Evolutionary conservation across 1,284 basidiomycete species (phyloP), one percentile per base, ranked within the genome.

Genomic region (Ustanciosporium gigantosporum): DNA sequence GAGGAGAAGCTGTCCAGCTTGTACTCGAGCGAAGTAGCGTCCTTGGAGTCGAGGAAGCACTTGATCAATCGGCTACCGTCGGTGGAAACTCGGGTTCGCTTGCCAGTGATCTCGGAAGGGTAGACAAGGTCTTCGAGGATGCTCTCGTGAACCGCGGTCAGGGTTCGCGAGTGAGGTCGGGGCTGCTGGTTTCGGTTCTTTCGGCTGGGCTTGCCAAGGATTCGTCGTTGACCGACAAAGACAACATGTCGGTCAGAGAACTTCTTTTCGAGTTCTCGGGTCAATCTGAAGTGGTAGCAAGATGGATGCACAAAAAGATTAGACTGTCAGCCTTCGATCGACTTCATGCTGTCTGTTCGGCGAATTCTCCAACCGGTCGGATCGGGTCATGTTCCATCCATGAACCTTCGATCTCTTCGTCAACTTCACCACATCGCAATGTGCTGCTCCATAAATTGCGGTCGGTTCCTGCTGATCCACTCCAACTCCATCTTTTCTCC

Each of bases 261-360:
- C 83, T 98, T 98, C 87, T 99, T 99, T 87, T 98, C 95, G 78
- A 99, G 87, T 81, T 99, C 94, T 61, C 93, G 88, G 70, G 92
- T 96, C 79, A 98, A 88, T 81, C 93, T 97, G 79, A 24, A 23
- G 17, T 25, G n/a, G n/a, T n/a, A n/a, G 2, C 19, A 38, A 31
- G 4, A 24, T n/a, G 15, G 24, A 31, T 15, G n/a, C 25, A 4
- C 2, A 14, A 31, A 35, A 38, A 27, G 22, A 25, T 52, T 41
- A 53, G 56, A n/a, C n/a, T n/a, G n/a, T n/a, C n/a, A n/a, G n/a
- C n/a, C n/a, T n/a, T n/a, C n/a, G 47, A 48, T 47, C 22, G 15
- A n/a, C 35, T 23, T 14, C 15, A 4, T 2, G 19, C 36, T 36
- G 36, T 36, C 14, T 41, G 25, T 40, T 41, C 37, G 29, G 22